phyloP scores from a whole-genome alignment of 306 rosid genomes.

The Castanea sativa region DNA sequence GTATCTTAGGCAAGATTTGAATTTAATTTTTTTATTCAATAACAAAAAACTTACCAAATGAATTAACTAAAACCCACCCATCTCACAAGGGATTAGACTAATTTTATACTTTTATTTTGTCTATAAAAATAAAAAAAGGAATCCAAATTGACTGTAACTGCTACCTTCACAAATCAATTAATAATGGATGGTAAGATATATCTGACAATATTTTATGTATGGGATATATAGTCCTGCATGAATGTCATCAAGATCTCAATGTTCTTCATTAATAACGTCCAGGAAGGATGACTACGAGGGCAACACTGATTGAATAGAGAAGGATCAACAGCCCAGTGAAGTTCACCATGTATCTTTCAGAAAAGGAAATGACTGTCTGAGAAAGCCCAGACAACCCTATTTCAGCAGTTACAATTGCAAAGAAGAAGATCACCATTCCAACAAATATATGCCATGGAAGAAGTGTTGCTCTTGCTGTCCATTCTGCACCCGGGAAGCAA shows the following conservation, averaged over 20 bases:
- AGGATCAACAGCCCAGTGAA: constrained; percentile 62
- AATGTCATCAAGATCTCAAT: background rate
- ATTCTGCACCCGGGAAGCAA: constrained; percentile 53
- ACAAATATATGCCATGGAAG: constrained; percentile 69
- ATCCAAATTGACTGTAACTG: too few relatives aligned
- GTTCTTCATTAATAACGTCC: constrained; percentile 4
- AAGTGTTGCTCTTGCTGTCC: constrained; percentile 34
- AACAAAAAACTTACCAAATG: too few relatives aligned
- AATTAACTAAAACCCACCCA: too few relatives aligned
- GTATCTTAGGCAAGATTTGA: too few relatives aligned
- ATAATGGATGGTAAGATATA: background rate
- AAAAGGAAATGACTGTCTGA: constrained; percentile 18
- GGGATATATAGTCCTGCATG: background rate
- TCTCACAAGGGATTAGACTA: too few relatives aligned
- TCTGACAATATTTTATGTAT: background rate
- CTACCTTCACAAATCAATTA: too few relatives aligned
- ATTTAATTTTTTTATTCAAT: too few relatives aligned
- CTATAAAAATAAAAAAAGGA: too few relatives aligned
- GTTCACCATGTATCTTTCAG: constrained; percentile 50
- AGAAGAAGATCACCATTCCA: constrained; percentile 48
- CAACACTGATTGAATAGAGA: constrained; percentile 47
- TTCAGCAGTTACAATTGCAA: constrained; percentile 51
- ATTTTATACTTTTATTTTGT: too few relatives aligned
- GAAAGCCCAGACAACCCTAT: constrained; percentile 48
- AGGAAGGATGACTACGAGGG: constrained; percentile 56